These are phyloP conservation scores for Gossypium stocksii DNA, from an alignment of 345 rosid species.

Conservation along the genomic window DNA sequence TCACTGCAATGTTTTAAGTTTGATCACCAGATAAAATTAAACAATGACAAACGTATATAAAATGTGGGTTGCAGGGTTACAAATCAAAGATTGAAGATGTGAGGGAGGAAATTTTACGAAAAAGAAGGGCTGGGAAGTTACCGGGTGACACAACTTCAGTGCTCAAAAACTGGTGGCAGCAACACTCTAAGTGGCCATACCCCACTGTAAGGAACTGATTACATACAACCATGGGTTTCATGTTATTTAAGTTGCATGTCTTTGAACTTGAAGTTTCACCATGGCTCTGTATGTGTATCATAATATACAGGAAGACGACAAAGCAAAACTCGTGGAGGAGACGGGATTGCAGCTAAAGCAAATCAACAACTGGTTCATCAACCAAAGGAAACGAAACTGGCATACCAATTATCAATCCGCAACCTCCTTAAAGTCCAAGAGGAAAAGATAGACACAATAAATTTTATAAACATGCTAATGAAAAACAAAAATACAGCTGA, in stretches of 20 bases:
- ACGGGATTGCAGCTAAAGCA: conserved; percentile 97
- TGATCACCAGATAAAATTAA: neutral
- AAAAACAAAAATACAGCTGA: neutral
- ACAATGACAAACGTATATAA: neutral
- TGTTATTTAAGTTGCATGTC: neutral
- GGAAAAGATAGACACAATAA: conserved; percentile 39
- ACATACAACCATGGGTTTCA: neutral
- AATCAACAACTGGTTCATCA: conserved; percentile 98
- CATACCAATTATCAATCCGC: conserved; percentile 87
- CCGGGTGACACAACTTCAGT: conserved; percentile 98
- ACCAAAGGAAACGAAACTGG: conserved; percentile 97
- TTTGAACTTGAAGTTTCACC: neutral
- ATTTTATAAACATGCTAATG: neutral
- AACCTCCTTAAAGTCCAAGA: conserved; percentile 90
- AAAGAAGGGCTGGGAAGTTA: conserved; percentile 92
- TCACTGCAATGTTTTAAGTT: neutral
- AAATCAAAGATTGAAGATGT: conserved; percentile 94
- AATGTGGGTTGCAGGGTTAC: conserved; percentile 52
- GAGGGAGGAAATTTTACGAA: conserved; percentile 91
- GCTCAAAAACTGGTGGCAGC: conserved; percentile 95
- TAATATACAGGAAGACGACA: conserved; percentile 81
- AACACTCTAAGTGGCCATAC: conserved; percentile 97
- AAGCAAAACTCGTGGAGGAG: conserved; percentile 93
- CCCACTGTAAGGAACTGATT: conserved; percentile 61
- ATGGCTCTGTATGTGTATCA: neutral